These are phyloP conservation scores for Cucurbita moschata DNA, from an alignment of 306 rosid species.

Conservation along the genomic window DNA sequence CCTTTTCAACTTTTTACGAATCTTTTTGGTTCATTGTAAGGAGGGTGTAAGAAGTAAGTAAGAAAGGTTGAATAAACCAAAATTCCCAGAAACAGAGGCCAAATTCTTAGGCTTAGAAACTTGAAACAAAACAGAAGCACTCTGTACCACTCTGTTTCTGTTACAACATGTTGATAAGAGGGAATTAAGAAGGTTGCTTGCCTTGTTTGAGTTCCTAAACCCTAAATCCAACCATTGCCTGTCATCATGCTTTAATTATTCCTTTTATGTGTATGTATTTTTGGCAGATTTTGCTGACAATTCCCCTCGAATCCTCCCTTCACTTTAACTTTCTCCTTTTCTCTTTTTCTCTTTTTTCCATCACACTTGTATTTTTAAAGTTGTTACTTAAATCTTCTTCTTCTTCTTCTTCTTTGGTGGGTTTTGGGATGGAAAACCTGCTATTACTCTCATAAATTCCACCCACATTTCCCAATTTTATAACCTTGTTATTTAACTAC, in stretches of 20 bases:
- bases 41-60: too few relatives aligned
- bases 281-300: constrained; percentile 21
- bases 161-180: background rate
- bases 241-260: constrained; percentile 21
- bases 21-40: too few relatives aligned
- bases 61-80: too few relatives aligned
- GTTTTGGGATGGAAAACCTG: background rate
- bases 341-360: background rate
- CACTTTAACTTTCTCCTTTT: background rate
- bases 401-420: background rate
- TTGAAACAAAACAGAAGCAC: too few relatives aligned
- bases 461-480: background rate
- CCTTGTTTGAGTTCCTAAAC: background rate
- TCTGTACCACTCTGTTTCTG: too few relatives aligned
- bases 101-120: too few relatives aligned
- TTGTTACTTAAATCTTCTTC: background rate
- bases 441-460: background rate
- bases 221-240: constrained; percentile 17
- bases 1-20: too few relatives aligned
- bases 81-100: too few relatives aligned
- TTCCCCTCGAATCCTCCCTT: constrained; percentile 17
- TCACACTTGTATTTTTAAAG: too few relatives aligned
- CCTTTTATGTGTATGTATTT: background rate
- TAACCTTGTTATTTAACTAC: background rate
- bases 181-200: background rate